A percentile compares a stretch with the other conserved stretches of the same genome.
These are phyloP conservation scores for Chrysoporthe cubensis DNA, from an alignment of 2,329 filamentous ascomycete genomes.

Conservation along the genomic window DNA sequence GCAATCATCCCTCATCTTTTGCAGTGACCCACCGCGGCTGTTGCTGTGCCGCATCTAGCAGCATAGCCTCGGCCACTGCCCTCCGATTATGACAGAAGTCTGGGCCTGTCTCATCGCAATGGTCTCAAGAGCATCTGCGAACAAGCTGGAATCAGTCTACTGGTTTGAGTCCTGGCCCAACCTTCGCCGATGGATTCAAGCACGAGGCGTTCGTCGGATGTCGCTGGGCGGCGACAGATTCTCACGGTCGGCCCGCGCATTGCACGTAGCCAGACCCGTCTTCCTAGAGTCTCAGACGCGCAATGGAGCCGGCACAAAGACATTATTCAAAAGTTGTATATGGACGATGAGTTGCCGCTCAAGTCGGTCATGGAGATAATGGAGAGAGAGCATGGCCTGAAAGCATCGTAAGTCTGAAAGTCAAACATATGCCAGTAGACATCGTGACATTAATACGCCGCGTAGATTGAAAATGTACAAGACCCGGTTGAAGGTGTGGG, in stretches of 20 bases:
- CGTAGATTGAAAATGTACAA: background rate
- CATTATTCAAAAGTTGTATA: background rate
- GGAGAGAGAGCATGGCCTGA: background rate
- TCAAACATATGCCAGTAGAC: background rate
- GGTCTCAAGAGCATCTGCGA: too few species aligned
- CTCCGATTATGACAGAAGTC: too few species aligned
- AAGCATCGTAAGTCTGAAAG: background rate
- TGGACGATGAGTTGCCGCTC: background rate
- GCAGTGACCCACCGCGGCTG: background rate
- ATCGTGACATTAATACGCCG: background rate
- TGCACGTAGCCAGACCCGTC: background rate
- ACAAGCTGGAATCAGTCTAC: too few species aligned
- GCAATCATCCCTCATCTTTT: background rate
- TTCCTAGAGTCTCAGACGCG: background rate
- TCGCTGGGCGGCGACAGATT: background rate
- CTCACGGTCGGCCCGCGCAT: background rate
- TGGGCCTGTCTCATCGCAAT: too few species aligned
- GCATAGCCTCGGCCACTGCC: background rate
- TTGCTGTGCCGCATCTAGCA: background rate
- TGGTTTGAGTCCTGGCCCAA: too few species aligned
- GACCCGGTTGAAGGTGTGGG: background rate
- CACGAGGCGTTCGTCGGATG: too few species aligned
- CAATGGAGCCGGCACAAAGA: background rate
- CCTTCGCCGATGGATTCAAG: too few species aligned
- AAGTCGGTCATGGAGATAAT: background rate